Evolutionary conservation across 495 filamentous ascomycete species (phyloP).

Genomic region (Podospora fimiseda): DNA sequence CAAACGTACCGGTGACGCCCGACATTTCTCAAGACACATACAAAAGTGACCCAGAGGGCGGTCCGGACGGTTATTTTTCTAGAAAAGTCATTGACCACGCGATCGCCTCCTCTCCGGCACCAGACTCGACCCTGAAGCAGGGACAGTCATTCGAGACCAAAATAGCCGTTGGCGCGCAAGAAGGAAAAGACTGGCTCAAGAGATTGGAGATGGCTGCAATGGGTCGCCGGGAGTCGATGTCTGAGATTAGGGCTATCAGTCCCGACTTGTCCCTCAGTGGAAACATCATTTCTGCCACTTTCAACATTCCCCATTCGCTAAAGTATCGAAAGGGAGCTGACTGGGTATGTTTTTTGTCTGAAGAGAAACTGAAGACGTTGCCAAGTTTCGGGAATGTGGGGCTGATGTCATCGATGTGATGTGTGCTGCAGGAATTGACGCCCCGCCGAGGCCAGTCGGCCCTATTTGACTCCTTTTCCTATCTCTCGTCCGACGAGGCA

Average conservation of each 20-base stretch:
- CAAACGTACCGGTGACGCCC: conserved; percentile 44
- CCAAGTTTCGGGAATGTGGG: conserved; percentile 19
- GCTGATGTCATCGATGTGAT: conserved; percentile 24
- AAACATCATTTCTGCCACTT: conserved; percentile 78
- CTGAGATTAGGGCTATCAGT: conserved; percentile 53
- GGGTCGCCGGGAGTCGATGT: conserved; percentile 42
- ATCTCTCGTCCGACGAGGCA: conserved; percentile 67
- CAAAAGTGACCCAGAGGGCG: conserved; percentile 13
- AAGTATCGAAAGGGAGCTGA: conserved; percentile 59
- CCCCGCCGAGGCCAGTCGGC: conserved; percentile 78
- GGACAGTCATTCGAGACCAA: conserved; percentile 37
- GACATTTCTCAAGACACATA: conserved; percentile 38
- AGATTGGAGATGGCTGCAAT: conserved; percentile 51
- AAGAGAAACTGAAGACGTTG: background rate
- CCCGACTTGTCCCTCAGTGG: conserved; percentile 68
- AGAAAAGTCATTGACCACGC: conserved; percentile 24
- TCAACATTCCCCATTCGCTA: conserved; percentile 73
- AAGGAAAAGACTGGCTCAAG: conserved; percentile 56
- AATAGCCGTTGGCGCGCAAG: conserved; percentile 45
- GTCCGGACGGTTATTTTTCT: conserved; percentile 34
- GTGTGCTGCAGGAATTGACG: conserved; percentile 53
- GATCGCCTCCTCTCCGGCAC: conserved; percentile 17
- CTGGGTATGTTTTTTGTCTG: conserved; percentile 54
- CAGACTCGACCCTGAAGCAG: conserved; percentile 5
- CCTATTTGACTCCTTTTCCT: conserved; percentile 78